A percentile compares a stretch with the other conserved stretches of the same genome.
Conservation (phyloP, 2,329 filamentous ascomycete species). For the Fusarium coicis region DNA sequence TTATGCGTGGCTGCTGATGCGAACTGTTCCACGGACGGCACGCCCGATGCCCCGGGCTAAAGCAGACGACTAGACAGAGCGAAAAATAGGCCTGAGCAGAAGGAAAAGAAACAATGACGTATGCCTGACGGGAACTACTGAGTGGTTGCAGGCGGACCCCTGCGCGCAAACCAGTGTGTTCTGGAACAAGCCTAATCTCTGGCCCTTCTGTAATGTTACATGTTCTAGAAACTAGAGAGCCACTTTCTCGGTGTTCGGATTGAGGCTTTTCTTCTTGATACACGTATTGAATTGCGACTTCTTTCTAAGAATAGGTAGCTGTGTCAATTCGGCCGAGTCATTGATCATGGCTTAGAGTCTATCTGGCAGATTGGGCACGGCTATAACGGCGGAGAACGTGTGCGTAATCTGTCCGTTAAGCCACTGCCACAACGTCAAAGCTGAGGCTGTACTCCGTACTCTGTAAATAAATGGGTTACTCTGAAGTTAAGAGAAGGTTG, state of each 20-base stretch:
- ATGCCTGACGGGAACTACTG: conserved; percentile 22
- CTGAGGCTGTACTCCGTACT: not conserved
- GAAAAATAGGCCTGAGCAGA: conserved; percentile 2
- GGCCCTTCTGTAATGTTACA: conserved; percentile 7
- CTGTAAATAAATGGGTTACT: not conserved
- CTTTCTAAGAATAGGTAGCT: conserved; percentile 19
- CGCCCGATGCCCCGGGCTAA: conserved; percentile 18
- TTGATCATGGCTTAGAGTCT: not conserved
- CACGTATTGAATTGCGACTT: not conserved
- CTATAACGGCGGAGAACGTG: not conserved
- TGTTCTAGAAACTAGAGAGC: conserved; percentile 16
- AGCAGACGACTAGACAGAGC: not conserved
- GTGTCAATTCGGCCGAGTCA: conserved; percentile 2
- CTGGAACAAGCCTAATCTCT: conserved; percentile 9
- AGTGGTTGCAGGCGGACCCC: conserved; percentile 31
- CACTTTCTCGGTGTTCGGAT: conserved; percentile 1
- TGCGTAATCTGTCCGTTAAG: not conserved
- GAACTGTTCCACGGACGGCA: conserved; percentile 8
- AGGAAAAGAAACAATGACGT: conserved; percentile 32
- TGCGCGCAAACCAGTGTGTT: conserved; percentile 17
- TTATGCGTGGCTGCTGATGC: conserved; percentile 26
- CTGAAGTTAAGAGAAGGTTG: not conserved
- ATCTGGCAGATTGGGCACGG: not conserved
- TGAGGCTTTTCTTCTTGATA: conserved; percentile 1
- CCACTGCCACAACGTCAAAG: not conserved